Evolutionary conservation across 805 yeast species (phyloP), one percentile per base, ranked within the genome.

Genomic region (Cyberlindnera sargentensis): DNA sequence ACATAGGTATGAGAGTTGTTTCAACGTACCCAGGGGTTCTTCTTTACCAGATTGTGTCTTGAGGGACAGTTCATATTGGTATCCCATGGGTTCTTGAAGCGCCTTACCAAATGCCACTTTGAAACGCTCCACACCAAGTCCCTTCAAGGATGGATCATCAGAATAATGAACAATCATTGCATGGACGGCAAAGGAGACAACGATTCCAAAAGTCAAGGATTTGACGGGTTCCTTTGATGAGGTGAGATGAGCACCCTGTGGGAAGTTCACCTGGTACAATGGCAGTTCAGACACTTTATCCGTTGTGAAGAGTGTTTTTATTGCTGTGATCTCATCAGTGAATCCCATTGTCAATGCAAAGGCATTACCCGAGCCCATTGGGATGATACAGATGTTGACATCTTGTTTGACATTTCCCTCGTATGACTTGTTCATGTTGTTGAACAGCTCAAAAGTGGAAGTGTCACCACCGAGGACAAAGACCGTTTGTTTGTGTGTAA

Each of bases 311-410:
- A 76, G 56, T 15, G 62, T 55, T 25, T 58, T 48, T 3, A 77
- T 50, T 0, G 76, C 68, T 0, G 48, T 44, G 1, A 63, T 43
- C 10, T 69, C 67, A 27, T 61, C 56, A 0, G 41, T 39, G 4
- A 74, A 46, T 0, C 77, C 79, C 3, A 80, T 51, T 0, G 95
- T 82, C 25, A 75, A 72, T 2, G 86, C 75, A 46, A 87, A 67
- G 1, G 95, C 89, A 59, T 90, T 90, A 0, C 95, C 97, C 1
- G 95, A 83, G 1, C 97, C 97, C 46, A 80, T 69, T 0, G 96
- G 95, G 11, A 90, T 59, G 1, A 63, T 56, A 2, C 58, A 44
- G 5, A 67, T 36, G 31, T 50, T 45, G 7, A 66, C 26, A n/a
- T 40, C 34, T 8, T 41, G 25, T 15, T 15, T 15, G 5, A 24